A percentile compares a stretch with the other conserved stretches of the same genome.
These are phyloP conservation scores for Moesziomyces aphidis DNA, from an alignment of 1,284 basidiomycete genomes.

Conservation along the genomic window DNA sequence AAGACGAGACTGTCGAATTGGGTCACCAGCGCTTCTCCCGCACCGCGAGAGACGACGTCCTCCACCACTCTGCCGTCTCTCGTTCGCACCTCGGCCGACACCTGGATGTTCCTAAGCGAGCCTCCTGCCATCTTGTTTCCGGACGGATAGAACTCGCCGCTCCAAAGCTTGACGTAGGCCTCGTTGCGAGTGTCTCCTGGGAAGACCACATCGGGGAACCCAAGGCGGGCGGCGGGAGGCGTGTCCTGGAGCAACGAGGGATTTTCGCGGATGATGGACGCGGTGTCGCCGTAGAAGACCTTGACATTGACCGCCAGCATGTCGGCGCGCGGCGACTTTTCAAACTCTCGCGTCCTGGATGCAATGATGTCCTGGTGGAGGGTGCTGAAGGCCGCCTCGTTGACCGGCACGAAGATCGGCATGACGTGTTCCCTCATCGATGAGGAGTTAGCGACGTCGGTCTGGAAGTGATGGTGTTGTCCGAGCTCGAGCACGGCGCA, in stretches of 20 bases:
- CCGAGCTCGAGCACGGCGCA: constrained; percentile 90
- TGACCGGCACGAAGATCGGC: constrained; percentile 85
- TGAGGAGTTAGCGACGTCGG: constrained; percentile 69
- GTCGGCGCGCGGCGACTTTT: constrained; percentile 87
- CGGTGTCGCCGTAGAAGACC: constrained; percentile 83
- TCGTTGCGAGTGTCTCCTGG: constrained; percentile 93
- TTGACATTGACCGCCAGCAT: constrained; percentile 89
- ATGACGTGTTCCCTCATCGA: constrained; percentile 78
- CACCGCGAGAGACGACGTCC: constrained; percentile 82
- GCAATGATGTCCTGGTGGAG: constrained; percentile 94
- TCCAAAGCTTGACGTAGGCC: constrained; percentile 79
- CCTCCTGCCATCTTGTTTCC: constrained; percentile 58
- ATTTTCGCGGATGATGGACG: constrained; percentile 83
- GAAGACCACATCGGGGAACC: constrained; percentile 95
- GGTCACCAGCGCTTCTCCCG: constrained; percentile 82
- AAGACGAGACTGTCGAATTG: constrained; percentile 87
- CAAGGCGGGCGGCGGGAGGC: constrained; percentile 86
- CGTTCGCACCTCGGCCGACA: constrained; percentile 87
- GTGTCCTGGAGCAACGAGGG: constrained; percentile 85
- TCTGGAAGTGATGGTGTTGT: constrained; percentile 73
- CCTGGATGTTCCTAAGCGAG: constrained; percentile 78
- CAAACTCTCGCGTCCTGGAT: constrained; percentile 81
- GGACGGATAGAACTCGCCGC: constrained; percentile 60
- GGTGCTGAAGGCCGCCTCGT: constrained; percentile 88
- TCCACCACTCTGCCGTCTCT: constrained; percentile 80